Conservation (phyloP, 177 flowering plant species). For the Vitis hybrid region DNA sequence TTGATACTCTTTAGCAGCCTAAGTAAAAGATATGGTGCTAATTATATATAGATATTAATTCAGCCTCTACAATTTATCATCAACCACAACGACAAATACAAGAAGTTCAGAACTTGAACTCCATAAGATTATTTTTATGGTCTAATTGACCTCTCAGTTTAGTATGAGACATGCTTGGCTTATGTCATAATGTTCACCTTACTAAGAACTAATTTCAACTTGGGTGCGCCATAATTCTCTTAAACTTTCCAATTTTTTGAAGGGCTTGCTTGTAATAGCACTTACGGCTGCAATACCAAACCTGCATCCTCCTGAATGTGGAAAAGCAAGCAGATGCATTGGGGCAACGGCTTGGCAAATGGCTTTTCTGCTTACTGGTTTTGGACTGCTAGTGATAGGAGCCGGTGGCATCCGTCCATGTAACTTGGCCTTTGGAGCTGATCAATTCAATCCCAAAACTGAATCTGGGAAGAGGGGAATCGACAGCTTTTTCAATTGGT, state of each 20-base stretch:
- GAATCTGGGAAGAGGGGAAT: constrained; percentile 24
- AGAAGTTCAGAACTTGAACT: too few species aligned
- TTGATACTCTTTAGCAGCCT: too few species aligned
- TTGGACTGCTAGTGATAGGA: constrained; percentile 15
- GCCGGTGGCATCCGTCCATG: constrained; percentile 19
- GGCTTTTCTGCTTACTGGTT: constrained; percentile 9
- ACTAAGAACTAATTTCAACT: neutral
- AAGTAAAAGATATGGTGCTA: too few species aligned
- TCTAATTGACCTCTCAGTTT: neutral
- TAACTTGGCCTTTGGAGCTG: constrained; percentile 22
- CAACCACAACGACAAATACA: too few species aligned
- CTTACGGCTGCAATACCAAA: constrained; percentile 55
- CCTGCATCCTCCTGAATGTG: constrained; percentile 60
- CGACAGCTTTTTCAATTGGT: constrained; percentile 23
- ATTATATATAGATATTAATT: too few species aligned
- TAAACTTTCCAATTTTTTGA: neutral
- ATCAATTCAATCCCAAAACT: constrained; percentile 17
- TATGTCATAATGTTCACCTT: too few species aligned
- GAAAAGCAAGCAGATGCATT: constrained; percentile 16
- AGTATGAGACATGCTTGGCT: too few species aligned
- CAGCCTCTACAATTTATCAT: neutral
- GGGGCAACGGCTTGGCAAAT: constrained; percentile 34
- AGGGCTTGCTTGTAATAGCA: constrained; percentile 60
- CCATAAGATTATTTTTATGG: neutral
- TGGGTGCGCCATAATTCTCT: neutral